Percentiles rank a stretch among this genome's conserved stretches.
Conservation (phyloP, 2,329 filamentous ascomycete species). For the Penicillium hesseltinei region DNA sequence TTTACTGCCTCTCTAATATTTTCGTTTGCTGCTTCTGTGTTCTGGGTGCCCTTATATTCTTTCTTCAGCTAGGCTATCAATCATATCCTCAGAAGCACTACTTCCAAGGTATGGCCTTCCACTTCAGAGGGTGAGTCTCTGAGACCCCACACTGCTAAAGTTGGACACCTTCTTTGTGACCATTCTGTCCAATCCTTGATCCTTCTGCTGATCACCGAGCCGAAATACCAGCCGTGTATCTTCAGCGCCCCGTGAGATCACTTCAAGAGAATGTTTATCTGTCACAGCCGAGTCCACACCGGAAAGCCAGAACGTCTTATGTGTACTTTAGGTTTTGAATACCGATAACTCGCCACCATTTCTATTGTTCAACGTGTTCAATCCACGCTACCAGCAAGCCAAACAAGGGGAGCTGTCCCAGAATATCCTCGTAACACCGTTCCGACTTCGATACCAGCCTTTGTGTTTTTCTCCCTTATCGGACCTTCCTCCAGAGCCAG, state of each 20-base stretch:
- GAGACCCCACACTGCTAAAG: background rate
- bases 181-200: background rate
- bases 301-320: too few relatives aligned
- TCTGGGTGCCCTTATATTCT: background rate
- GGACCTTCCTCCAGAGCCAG: too few relatives aligned
- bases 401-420: too few relatives aligned
- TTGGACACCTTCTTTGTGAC: too few relatives aligned
- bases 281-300: background rate
- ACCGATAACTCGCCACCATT: too few relatives aligned
- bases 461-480: too few relatives aligned
- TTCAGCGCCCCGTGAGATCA: background rate
- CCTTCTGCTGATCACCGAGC: background rate
- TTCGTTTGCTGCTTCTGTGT: too few relatives aligned
- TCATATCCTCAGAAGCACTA: background rate
- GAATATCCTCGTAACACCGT: too few relatives aligned
- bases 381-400: background rate
- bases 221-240: background rate
- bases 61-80: too few relatives aligned
- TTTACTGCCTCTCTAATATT: background rate
- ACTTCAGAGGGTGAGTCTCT: background rate
- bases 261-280: background rate
- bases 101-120: too few relatives aligned
- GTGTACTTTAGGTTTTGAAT: background rate
- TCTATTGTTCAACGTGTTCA: background rate
- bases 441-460: too few relatives aligned